Conservation (phyloP, 768 basidiomycete species). For the Dioszegia hungarica region DNA sequence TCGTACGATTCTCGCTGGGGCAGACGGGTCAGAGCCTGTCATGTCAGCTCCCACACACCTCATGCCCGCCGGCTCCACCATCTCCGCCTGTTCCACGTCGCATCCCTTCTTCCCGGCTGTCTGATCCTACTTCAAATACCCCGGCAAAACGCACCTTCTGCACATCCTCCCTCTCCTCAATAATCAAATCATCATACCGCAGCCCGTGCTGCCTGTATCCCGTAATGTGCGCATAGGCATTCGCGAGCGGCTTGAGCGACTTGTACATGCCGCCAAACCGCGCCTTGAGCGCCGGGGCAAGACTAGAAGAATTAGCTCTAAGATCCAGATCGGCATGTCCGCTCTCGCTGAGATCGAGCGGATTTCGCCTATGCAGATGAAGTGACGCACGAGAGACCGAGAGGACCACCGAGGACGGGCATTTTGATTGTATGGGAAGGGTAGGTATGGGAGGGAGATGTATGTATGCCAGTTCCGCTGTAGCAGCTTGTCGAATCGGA, state of each 20-base stretch:
- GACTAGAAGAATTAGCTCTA: background rate
- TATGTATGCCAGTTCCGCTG: background rate
- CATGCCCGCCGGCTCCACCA: too few relatives aligned
- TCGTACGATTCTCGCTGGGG: constrained; percentile 76
- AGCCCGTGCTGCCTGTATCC: constrained; percentile 86
- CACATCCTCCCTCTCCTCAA: constrained; percentile 45
- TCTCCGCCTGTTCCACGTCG: constrained; percentile 9
- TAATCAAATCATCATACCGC: constrained; percentile 82
- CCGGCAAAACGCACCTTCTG: constrained; percentile 43
- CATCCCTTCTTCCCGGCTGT: background rate
- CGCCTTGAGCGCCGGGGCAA: constrained; percentile 6
- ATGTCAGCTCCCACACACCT: constrained; percentile 38
- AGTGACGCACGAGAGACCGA: constrained; percentile 37
- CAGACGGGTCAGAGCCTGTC: constrained; percentile 78
- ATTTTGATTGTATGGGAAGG: constrained; percentile 8
- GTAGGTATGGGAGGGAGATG: background rate
- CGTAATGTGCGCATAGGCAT: constrained; percentile 71
- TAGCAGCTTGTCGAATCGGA: background rate
- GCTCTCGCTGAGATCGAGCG: background rate
- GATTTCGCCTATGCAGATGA: background rate
- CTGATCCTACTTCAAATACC: background rate
- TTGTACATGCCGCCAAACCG: constrained; percentile 46
- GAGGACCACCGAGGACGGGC: constrained; percentile 37
- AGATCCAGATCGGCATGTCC: background rate
- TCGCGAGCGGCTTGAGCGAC: constrained; percentile 70